Evolutionary conservation across 805 yeast genomes (phyloP).

Genomic region (Pichia eremophila): DNA sequence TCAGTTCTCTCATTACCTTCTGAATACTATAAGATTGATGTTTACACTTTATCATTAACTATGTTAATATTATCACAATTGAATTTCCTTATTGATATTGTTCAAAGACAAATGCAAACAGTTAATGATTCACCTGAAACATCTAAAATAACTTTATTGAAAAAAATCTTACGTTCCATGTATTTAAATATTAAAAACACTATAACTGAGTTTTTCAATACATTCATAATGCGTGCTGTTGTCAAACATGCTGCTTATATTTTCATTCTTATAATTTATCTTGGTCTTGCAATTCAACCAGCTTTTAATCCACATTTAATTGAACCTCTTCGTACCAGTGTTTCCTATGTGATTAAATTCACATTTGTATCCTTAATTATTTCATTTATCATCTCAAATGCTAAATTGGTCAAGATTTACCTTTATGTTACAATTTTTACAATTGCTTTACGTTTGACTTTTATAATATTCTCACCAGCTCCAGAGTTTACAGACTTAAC

Average conservation of each 20-base stretch:
- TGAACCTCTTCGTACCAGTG: neutral
- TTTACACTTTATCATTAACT: constrained; percentile 4
- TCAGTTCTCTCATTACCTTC: neutral
- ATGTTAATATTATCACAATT: neutral
- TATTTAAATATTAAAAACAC: too few species aligned
- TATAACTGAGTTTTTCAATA: neutral
- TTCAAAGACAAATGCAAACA: neutral
- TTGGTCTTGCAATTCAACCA: neutral
- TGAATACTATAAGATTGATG: constrained; percentile 6
- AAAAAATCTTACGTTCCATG: neutral
- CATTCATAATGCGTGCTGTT: neutral
- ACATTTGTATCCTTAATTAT: neutral
- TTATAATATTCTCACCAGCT: too few species aligned
- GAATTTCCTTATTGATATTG: neutral
- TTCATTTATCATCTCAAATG: neutral
- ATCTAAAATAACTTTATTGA: neutral
- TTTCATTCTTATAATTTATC: too few species aligned
- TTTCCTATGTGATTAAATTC: neutral
- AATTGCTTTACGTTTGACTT: neutral
- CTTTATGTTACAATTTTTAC: neutral
- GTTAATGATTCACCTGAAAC: neutral
- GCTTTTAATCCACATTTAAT: neutral
- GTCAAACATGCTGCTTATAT: neutral
- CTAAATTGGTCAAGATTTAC: neutral
- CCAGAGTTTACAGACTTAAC: neutral